Conservation (phyloP, 1,284 basidiomycete species). For the Trichosporon sp. region DNA sequence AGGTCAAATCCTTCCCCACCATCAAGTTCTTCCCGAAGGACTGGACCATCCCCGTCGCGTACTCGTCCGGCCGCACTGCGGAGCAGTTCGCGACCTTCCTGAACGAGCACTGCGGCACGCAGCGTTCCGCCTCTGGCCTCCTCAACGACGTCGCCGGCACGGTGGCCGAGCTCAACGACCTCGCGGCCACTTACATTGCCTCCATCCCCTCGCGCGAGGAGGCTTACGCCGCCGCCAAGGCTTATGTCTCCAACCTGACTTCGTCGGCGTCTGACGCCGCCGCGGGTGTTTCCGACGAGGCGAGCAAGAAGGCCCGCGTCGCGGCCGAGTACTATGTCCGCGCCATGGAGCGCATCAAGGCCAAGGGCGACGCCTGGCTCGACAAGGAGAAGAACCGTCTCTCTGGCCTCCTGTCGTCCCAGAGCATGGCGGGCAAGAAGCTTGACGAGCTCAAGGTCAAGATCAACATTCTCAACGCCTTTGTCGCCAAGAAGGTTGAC, state of each 20-base stretch:
- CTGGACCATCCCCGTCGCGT: slow-evolving; percentile 63
- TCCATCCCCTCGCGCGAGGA: slow-evolving; percentile 62
- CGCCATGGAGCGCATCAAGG: slow-evolving; percentile 85
- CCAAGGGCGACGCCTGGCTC: slow-evolving; percentile 73
- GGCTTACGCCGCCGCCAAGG: slow-evolving; percentile 64
- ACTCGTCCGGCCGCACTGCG: slow-evolving; percentile 59
- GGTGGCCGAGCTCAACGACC: slow-evolving; percentile 68
- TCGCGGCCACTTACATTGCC: slow-evolving; percentile 76
- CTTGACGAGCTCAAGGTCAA: slow-evolving; percentile 93
- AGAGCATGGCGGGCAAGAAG: slow-evolving; percentile 68
- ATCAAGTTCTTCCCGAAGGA: slow-evolving; percentile 90
- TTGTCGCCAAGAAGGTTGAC: slow-evolving; percentile 63
- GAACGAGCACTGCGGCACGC: slow-evolving; percentile 86
- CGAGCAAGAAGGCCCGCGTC: slow-evolving; percentile 45
- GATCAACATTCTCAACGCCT: slow-evolving; percentile 79
- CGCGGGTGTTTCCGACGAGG: slow-evolving; percentile 21
- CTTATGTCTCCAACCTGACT: slow-evolving; percentile 39
- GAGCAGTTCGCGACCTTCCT: slow-evolving; percentile 59
- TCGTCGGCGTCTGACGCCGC: neutral
- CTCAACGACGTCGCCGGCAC: slow-evolving; percentile 83
- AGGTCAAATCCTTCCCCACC: slow-evolving; percentile 77
- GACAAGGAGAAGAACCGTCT: slow-evolving; percentile 78
- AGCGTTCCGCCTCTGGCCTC: slow-evolving; percentile 77
- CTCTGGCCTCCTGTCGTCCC: slow-evolving; percentile 50
- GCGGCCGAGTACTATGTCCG: slow-evolving; percentile 81